phyloP scores from a whole-genome alignment of 1,139 yeast genomes.

The Magnusiomyces suaveolens region DNA sequence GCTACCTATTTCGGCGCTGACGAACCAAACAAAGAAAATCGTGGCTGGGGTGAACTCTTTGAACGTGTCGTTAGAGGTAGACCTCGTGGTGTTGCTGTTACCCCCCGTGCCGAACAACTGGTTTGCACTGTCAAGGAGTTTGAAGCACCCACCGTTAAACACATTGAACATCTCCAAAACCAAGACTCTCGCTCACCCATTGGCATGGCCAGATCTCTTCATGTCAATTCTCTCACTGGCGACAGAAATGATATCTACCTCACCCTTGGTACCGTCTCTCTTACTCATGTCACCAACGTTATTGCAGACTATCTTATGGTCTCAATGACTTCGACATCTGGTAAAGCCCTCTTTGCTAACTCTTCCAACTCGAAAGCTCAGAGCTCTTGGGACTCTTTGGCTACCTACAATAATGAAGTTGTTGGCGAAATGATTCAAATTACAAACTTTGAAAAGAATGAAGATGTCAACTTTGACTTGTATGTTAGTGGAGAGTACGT shows the following conservation, averaged over 20 bases:
- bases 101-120: slow-evolving; percentile 70
- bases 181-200: slow-evolving; percentile 28
- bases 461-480: slow-evolving; percentile 48
- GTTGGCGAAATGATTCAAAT: slow-evolving; percentile 61
- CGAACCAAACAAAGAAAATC: slow-evolving; percentile 35
- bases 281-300: slow-evolving; percentile 18
- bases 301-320: slow-evolving; percentile 21
- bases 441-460: slow-evolving; percentile 48
- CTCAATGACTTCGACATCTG: slow-evolving; percentile 23
- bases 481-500: slow-evolving; percentile 54
- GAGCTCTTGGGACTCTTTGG: slow-evolving; percentile 62
- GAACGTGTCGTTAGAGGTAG: slow-evolving; percentile 74
- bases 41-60: slow-evolving; percentile 86
- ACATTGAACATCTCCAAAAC: slow-evolving; percentile 36
- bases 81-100: slow-evolving; percentile 62
- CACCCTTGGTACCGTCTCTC: slow-evolving; percentile 23
- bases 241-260: slow-evolving; percentile 26
- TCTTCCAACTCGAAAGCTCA: slow-evolving; percentile 55
- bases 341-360: slow-evolving; percentile 36
- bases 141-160: slow-evolving; percentile 42
- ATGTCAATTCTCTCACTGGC: slow-evolving; percentile 23
- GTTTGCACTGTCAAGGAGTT: slow-evolving; percentile 67
- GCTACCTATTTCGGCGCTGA: slow-evolving; percentile 48
- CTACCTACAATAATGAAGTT: slow-evolving; percentile 64
- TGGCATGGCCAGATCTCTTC: slow-evolving; percentile 24